These are phyloP conservation scores for Schoenoplectus tabernaemontani DNA, from an alignment of 202 grass and related monocot species.

Conservation along the genomic window DNA sequence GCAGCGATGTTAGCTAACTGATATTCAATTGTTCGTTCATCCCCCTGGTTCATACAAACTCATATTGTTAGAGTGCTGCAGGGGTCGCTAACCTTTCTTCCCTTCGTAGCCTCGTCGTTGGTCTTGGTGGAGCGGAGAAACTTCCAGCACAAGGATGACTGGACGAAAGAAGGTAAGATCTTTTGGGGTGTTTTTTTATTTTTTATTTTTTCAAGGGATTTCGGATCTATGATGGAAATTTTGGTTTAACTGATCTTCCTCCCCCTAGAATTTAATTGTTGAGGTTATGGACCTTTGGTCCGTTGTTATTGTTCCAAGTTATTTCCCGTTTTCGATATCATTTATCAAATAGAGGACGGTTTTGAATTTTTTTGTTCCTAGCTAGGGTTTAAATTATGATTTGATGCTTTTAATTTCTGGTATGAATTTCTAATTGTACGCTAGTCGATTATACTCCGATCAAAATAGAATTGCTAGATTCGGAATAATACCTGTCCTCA, in stretches of 20 bases:
- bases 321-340: background rate
- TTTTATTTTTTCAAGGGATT: background rate
- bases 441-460: background rate
- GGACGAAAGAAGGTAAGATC: constrained; percentile 23
- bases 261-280: background rate
- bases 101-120: background rate
- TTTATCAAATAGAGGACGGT: background rate
- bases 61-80: background rate
- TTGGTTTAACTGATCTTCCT: background rate
- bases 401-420: background rate
- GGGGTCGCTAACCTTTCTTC: background rate
- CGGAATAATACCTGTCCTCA: background rate
- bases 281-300: background rate
- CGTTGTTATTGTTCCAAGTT: background rate
- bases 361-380: background rate
- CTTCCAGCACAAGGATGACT: constrained; percentile 1
- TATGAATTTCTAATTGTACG: background rate
- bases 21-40: background rate
- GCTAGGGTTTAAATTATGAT: background rate
- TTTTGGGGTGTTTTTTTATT: background rate
- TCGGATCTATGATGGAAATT: background rate
- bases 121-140: background rate
- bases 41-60: background rate
- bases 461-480: constrained; percentile 8
- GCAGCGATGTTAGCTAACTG: background rate